phyloP scores from a whole-genome alignment of 2,329 filamentous ascomycete species.

The Penicillium nordicum region DNA sequence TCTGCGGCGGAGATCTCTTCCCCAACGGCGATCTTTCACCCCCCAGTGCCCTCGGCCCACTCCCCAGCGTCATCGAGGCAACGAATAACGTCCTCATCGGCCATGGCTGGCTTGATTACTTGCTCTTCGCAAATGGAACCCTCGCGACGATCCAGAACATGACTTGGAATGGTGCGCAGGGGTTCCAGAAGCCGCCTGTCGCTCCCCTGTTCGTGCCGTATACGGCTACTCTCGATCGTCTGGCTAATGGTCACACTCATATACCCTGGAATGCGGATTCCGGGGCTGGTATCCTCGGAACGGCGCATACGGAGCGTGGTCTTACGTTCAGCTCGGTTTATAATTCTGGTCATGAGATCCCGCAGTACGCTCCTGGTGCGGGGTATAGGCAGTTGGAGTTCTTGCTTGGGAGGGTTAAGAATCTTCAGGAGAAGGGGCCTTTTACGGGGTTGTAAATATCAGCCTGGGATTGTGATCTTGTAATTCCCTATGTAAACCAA shows the following conservation, averaged over 20 bases:
- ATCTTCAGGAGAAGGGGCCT: slow-evolving; percentile 36
- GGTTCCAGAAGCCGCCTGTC: slow-evolving; percentile 61
- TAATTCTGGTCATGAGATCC: slow-evolving; percentile 61
- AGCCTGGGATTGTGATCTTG: too few relatives aligned
- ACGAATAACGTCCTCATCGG: slow-evolving; percentile 71
- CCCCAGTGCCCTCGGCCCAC: slow-evolving; percentile 34
- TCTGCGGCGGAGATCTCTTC: slow-evolving; percentile 40
- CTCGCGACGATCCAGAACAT: slow-evolving; percentile 74
- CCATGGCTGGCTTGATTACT: slow-evolving; percentile 67
- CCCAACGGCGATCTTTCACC: slow-evolving; percentile 49
- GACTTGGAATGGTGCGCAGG: slow-evolving; percentile 70
- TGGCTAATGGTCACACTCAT: slow-evolving; percentile 42
- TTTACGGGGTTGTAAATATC: slow-evolving; percentile 11
- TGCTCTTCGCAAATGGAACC: slow-evolving; percentile 66
- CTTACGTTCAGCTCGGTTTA: slow-evolving; percentile 67
- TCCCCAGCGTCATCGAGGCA: slow-evolving; percentile 69
- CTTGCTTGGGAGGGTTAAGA: slow-evolving; percentile 66
- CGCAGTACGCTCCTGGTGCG: slow-evolving; percentile 65
- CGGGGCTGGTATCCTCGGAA: slow-evolving; percentile 66
- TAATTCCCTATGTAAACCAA: neutral
- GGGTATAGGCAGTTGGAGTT: slow-evolving; percentile 72
- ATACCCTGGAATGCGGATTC: slow-evolving; percentile 42
- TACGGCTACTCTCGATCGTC: slow-evolving; percentile 37
- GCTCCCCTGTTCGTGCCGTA: slow-evolving; percentile 69
- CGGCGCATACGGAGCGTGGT: slow-evolving; percentile 68